Conservation (phyloP, 2,329 filamentous ascomycete species). For the Trichoderma breve region DNA sequence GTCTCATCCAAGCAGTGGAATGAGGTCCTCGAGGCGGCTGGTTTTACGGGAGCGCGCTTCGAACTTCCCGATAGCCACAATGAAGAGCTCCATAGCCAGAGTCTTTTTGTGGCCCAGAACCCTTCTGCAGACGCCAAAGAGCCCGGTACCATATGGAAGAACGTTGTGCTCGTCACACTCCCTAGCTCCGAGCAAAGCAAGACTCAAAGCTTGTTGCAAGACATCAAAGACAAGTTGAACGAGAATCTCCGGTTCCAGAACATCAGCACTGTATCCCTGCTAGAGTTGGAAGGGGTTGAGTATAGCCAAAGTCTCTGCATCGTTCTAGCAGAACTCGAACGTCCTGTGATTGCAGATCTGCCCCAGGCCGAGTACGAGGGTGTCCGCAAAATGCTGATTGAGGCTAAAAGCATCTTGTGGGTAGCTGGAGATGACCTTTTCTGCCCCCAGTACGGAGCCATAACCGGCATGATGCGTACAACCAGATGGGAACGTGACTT, state of each 20-base stretch:
- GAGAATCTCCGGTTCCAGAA: constrained; percentile 16
- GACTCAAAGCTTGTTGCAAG: not conserved
- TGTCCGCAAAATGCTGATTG: constrained; percentile 21
- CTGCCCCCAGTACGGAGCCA: constrained; percentile 11
- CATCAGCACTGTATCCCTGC: not conserved
- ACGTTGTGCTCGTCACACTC: not conserved
- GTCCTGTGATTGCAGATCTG: constrained; percentile 4
- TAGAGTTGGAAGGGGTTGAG: constrained; percentile 11
- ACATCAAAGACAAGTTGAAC: not conserved
- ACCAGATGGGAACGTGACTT: constrained; percentile 22
- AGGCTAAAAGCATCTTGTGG: constrained; percentile 20
- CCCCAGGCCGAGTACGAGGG: constrained; percentile 17
- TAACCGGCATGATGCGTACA: constrained; percentile 16
- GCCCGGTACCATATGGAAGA: not conserved
- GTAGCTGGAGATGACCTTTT: constrained; percentile 18
- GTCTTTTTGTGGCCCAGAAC: not conserved
- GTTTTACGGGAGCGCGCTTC: constrained; percentile 18
- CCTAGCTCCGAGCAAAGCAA: not conserved
- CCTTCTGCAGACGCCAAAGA: not conserved
- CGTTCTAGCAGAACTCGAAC: constrained; percentile 18
- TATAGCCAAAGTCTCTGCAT: constrained; percentile 18
- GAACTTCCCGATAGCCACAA: constrained; percentile 3
- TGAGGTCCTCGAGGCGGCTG: constrained; percentile 7
- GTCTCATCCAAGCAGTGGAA: constrained; percentile 20
- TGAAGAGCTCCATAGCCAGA: not conserved